Conservation (phyloP, 2,329 filamentous ascomycete species). For the Tympanopsis confertula region DNA sequence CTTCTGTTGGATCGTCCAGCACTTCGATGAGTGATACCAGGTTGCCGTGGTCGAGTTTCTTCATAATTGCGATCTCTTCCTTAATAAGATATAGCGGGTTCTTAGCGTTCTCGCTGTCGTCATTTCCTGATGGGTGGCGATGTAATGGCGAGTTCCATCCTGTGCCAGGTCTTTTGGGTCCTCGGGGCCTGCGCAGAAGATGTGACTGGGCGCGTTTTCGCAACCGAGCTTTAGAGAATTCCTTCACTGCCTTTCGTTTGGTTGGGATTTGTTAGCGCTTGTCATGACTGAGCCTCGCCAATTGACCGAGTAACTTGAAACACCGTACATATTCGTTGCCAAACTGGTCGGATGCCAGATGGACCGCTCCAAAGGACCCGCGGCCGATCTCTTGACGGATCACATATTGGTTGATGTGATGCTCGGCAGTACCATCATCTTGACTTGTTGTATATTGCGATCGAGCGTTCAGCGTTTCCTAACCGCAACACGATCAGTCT, state of each 20-base stretch:
- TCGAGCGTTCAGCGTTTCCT: slow-evolving; percentile 86
- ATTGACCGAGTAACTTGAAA: slow-evolving; percentile 27
- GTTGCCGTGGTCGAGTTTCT: slow-evolving; percentile 90
- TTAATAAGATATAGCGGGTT: slow-evolving; percentile 77
- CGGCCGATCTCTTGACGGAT: slow-evolving; percentile 94
- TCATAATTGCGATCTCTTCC: slow-evolving; percentile 97
- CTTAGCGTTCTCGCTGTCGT: slow-evolving; percentile 47
- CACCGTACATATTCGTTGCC: slow-evolving; percentile 73
- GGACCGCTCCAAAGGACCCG: slow-evolving; percentile 88
- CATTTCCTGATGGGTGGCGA: slow-evolving; percentile 16
- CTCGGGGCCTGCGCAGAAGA: slow-evolving; percentile 49
- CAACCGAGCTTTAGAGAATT: slow-evolving; percentile 87
- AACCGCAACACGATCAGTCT: slow-evolving; percentile 1
- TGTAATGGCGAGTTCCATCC: slow-evolving; percentile 9
- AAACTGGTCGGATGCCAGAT: slow-evolving; percentile 80
- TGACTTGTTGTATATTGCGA: slow-evolving; percentile 80
- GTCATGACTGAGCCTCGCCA: background rate
- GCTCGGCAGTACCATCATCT: slow-evolving; percentile 67
- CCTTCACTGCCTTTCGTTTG: slow-evolving; percentile 69
- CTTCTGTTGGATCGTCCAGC: slow-evolving; percentile 85
- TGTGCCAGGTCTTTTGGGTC: slow-evolving; percentile 5
- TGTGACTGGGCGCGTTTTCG: slow-evolving; percentile 85
- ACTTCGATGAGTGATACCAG: slow-evolving; percentile 90
- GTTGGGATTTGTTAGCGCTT: slow-evolving; percentile 7
- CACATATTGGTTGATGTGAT: slow-evolving; percentile 87